Base-by-base conservation (phyloP, 192 early-diverging fungal species). In the Piromyces finnis region DNA sequence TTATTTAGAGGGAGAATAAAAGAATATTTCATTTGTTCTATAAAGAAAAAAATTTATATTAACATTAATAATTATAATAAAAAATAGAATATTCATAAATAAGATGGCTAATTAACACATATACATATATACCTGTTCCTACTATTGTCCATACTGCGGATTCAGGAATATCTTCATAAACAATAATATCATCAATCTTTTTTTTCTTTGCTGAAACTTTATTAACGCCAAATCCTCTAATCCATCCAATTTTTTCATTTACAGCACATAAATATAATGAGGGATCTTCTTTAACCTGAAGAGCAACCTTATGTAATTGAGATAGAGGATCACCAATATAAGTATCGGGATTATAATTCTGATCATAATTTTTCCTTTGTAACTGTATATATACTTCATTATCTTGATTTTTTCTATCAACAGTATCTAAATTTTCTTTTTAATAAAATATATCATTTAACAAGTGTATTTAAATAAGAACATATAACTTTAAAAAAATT, bases 91-190 rank as follows among this genome's bases (percentile, higher is more conserved):
- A 39, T 13, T 15, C n/a, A n/a, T n/a, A n/a, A n/a, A n/a, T n/a
- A n/a, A n/a, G n/a, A n/a, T n/a, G n/a, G n/a, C n/a, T n/a, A n/a
- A n/a, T n/a, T n/a, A n/a, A n/a, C n/a, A n/a, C n/a, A n/a, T 13
- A 39, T 39, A 15, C 13, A 39, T 39, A 39, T 39, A 1, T 82
- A 91, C 88, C 93, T 0, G 94, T 94, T 32, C 95, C 93, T 13
- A 97, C 94, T 83, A 97, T 92, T 12, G 95, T 97, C 95, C 95
- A 97, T 26, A 97, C 92, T 3, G 94, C 93, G 27, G 88, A 87
- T 86, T 97, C 95, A n/a, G 91, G 92, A 6, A 95, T 93, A 84
- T 94, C 93, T 79, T 95, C 94, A 28, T 87, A 87, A 91, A 91
- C 92, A 77, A 90, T 85, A 15, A 30, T 29, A 36, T 41, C 78